phyloP scores from a whole-genome alignment of 495 filamentous ascomycete genomes.

The Neurospora tetrasperma region DNA sequence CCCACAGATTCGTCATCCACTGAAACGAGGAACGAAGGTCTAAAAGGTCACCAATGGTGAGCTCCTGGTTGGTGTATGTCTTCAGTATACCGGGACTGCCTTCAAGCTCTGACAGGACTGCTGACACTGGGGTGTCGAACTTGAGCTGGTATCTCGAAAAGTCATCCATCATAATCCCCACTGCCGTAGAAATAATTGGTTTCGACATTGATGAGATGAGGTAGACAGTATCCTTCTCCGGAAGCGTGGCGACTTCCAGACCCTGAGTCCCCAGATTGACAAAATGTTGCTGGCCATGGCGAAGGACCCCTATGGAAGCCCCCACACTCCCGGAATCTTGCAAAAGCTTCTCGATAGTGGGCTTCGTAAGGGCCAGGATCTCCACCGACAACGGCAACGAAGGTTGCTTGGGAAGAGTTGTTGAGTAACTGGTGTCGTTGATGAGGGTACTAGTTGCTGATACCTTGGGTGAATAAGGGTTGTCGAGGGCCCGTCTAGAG shows the following conservation, averaged over 20 bases:
- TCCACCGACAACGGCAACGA: background rate
- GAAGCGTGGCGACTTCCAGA: background rate
- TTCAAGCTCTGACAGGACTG: conserved; percentile 5
- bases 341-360: background rate
- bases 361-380: background rate
- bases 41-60: conserved; percentile 12
- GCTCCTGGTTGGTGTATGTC: background rate
- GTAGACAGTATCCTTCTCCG: conserved; percentile 25
- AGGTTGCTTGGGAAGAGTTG: background rate
- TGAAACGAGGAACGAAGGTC: conserved; percentile 12
- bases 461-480: background rate
- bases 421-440: background rate
- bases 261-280: background rate
- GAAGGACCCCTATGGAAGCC: conserved; percentile 2
- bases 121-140: conserved; percentile 1
- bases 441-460: background rate
- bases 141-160: conserved; percentile 14
- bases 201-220: conserved; percentile 31
- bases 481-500: background rate
- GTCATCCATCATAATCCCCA: conserved; percentile 27
- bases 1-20: conserved; percentile 12
- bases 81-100: background rate
- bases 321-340: background rate
- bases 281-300: background rate
- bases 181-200: conserved; percentile 23